These are phyloP conservation scores for Keithomyces neogunnii DNA, from an alignment of 2,329 filamentous ascomycete species.

Conservation along the genomic window DNA sequence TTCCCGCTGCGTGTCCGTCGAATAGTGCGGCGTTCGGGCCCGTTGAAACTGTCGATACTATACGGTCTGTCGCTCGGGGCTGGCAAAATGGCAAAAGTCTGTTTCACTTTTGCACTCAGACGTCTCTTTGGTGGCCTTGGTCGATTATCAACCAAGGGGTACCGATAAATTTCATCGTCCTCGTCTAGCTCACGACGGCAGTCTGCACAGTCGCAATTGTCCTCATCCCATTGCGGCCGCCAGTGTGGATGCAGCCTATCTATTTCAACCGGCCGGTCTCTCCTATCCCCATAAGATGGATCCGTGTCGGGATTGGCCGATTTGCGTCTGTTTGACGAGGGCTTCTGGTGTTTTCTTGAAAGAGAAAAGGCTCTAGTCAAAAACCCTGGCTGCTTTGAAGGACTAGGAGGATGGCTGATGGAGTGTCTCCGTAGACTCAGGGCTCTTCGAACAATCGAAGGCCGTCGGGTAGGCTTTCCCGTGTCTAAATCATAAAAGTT, in stretches of 20 bases:
- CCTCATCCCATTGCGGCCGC: slow-evolving; percentile 41
- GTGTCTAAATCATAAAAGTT: slow-evolving; percentile 43
- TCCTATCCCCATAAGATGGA: slow-evolving; percentile 30
- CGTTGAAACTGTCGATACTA: slow-evolving; percentile 22
- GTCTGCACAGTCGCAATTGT: slow-evolving; percentile 21
- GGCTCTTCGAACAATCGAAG: slow-evolving; percentile 46
- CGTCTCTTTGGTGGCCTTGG: slow-evolving; percentile 36
- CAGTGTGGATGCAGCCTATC: slow-evolving; percentile 52
- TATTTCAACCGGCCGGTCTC: slow-evolving; percentile 41
- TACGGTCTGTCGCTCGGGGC: slow-evolving; percentile 30
- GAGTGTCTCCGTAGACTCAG: slow-evolving; percentile 40
- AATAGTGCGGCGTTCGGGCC: slow-evolving; percentile 48
- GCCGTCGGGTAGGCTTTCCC: slow-evolving; percentile 35
- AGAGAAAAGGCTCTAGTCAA: slow-evolving; percentile 46
- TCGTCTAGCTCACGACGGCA: slow-evolving; percentile 27
- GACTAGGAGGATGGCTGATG: slow-evolving; percentile 30
- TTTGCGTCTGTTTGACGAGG: slow-evolving; percentile 14
- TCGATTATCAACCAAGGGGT: slow-evolving; percentile 41
- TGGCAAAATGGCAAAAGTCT: slow-evolving; percentile 54
- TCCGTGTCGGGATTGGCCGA: slow-evolving; percentile 19
- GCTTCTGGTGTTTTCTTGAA: slow-evolving; percentile 29
- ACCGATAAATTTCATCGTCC: slow-evolving; percentile 33
- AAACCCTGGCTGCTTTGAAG: slow-evolving; percentile 32
- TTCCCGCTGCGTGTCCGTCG: slow-evolving; percentile 51
- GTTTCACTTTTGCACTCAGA: slow-evolving; percentile 45